Evolutionary conservation across 345 rosid species (phyloP).

Genomic region (Sonneratia caseolaris): DNA sequence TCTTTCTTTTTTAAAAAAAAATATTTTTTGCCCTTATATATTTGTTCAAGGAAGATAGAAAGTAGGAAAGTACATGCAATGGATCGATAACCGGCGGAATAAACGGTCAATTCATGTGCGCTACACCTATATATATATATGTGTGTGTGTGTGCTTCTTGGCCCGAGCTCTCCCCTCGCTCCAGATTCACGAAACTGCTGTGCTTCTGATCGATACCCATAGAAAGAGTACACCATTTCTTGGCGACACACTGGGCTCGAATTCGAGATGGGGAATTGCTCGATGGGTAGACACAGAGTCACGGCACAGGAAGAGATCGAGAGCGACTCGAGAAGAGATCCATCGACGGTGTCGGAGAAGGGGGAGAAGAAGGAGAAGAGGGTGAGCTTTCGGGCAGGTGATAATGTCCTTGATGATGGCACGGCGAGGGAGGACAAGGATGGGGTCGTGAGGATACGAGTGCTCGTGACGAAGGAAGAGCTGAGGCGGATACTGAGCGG

Average conservation of each 20-base stretch:
- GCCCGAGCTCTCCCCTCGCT: background rate
- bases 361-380: slow-evolving; percentile 13
- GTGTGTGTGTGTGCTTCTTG: background rate
- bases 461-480: slow-evolving; percentile 55
- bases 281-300: slow-evolving; percentile 9
- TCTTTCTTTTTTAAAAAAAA: background rate
- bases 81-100: background rate
- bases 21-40: background rate
- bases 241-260: background rate
- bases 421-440: slow-evolving; percentile 2
- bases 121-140: background rate
- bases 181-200: background rate
- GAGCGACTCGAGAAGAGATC: background rate
- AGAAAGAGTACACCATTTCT: background rate
- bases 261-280: slow-evolving; percentile 32
- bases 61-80: background rate
- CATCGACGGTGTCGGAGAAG: background rate
- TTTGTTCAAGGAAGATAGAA: background rate
- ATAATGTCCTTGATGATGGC: slow-evolving; percentile 6
- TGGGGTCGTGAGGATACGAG: slow-evolving; percentile 39
- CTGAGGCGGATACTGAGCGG: slow-evolving; percentile 34
- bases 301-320: slow-evolving; percentile 8
- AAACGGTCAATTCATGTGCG: slow-evolving; percentile 1
- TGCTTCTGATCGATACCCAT: background rate
- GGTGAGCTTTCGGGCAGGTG: slow-evolving; percentile 18